Percentiles rank a stretch among this genome's conserved stretches.
phyloP scores from a whole-genome alignment of 805 yeast genomes.

The Schizosaccharomyces pombe region DNA sequence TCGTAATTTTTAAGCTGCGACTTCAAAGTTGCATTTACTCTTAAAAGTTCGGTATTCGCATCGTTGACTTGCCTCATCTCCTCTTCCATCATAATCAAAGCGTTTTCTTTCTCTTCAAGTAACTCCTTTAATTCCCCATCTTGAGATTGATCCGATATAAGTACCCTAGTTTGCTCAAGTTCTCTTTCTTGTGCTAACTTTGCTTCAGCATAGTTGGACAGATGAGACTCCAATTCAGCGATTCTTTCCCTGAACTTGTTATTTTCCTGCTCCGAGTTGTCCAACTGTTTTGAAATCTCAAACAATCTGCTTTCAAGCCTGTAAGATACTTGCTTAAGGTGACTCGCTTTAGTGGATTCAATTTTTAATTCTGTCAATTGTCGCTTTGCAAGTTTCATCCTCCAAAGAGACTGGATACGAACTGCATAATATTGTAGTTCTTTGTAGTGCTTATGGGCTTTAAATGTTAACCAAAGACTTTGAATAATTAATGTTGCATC shows the following conservation, averaged over 20 bases:
- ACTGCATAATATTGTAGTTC: constrained; percentile 32
- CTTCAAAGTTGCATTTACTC: background rate
- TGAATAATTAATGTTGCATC: constrained; percentile 54
- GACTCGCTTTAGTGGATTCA: constrained; percentile 85
- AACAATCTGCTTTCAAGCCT: constrained; percentile 92
- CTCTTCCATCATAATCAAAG: background rate
- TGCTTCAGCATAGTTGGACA: background rate
- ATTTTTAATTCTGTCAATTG: constrained; percentile 41
- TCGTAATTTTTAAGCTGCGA: background rate
- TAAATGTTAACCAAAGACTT: constrained; percentile 42
- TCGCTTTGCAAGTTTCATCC: constrained; percentile 50
- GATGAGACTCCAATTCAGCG: background rate
- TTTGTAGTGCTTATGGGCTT: constrained; percentile 31
- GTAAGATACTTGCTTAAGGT: constrained; percentile 74
- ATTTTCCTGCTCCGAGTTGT: constrained; percentile 62
- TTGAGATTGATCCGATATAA: background rate
- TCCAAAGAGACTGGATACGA: constrained; percentile 48
- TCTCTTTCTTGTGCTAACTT: background rate
- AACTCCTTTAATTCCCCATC: background rate
- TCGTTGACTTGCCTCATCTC: background rate
- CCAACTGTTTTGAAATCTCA: constrained; percentile 66
- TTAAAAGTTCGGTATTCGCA: background rate
- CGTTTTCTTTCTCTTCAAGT: background rate
- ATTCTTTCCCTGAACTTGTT: constrained; percentile 29
- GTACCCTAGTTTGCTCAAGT: background rate